Base-by-base conservation (phyloP, 768 basidiomycete species). In the Hydnomerulius pinastri region DNA sequence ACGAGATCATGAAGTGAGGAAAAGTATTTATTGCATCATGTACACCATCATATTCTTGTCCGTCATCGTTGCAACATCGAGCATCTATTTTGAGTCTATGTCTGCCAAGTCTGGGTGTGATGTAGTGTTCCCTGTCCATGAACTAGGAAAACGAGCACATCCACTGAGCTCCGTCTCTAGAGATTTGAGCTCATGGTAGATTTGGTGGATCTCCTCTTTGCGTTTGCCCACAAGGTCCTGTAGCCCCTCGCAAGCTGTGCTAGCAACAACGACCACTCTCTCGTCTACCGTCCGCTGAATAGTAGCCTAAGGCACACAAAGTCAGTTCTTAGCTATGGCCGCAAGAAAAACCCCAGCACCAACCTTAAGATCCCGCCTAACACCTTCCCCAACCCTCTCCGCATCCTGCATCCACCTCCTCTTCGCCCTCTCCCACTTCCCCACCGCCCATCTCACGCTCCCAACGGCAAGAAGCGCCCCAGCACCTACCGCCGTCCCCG, bases 351-450 rank as follows among this genome's bases (percentile, higher is more conserved):
- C 4, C 25, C 48, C 40, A 12, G 28, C n/a, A 56, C 74, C 36
- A 61, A 85, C 87, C 74, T 76, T 73, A 18, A 89, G 66, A 66
- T 90, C 87, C 38, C 87, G 73, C 39, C 77, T 74, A 30, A 88
- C 71, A 0, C 88, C 85, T 41, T 82, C 73, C 6, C 80, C 78
- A 3, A 88, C 73, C 42, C 88, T 73, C 17, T 59, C 61, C 75
- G 82, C 86, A 62, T 90, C 87, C 46, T 78, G 75, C 79, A 79
- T 78, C 87, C 87, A 92, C 51, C 70, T 71, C 48, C 67, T 71
- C 64, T 86, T 85, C 3, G 82, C 81, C 55, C 74, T 79, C 49
- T 89, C 86, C 86, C 87, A 91, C 51, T 72, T 73, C 11, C 80
- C 78, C 5, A 86, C 73, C 2, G 77, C 79, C 83, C 85, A 87